Percentiles rank a stretch among this genome's conserved stretches.
Conservation (phyloP, 1,284 basidiomycete genomes). For the Takashimella tepidaria region DNA sequence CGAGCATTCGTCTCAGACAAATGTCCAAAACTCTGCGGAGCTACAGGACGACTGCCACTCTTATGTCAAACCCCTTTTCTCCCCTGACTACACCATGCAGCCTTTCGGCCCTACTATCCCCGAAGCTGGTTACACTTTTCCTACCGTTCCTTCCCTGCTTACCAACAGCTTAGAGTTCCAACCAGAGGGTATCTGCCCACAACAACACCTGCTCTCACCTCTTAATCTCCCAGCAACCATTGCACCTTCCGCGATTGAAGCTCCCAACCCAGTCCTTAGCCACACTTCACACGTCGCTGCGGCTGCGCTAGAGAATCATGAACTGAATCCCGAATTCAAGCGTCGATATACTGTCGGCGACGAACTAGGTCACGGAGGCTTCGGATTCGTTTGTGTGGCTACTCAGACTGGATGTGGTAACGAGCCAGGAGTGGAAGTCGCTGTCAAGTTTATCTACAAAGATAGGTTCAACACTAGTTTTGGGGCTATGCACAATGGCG, state of each 20-base stretch:
- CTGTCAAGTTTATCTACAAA: slow-evolving; percentile 90
- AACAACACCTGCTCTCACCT: background rate
- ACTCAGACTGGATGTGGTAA: slow-evolving; percentile 17
- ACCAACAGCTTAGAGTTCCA: background rate
- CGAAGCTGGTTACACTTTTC: background rate
- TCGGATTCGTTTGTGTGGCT: slow-evolving; percentile 85
- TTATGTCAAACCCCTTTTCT: too few species aligned
- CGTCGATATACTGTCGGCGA: slow-evolving; percentile 58
- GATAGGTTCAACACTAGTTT: slow-evolving; percentile 64
- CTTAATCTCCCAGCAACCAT: background rate
- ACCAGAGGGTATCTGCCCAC: background rate
- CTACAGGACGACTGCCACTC: too few species aligned
- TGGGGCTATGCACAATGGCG: slow-evolving; percentile 28
- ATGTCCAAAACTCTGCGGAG: background rate
- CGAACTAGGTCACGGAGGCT: slow-evolving; percentile 83
- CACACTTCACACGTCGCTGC: slow-evolving; percentile 15
- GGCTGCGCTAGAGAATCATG: slow-evolving; percentile 48
- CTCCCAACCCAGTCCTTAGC: background rate
- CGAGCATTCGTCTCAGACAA: background rate
- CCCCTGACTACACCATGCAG: background rate
- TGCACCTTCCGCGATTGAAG: background rate
- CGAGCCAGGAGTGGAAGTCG: slow-evolving; percentile 56
- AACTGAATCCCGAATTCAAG: slow-evolving; percentile 63
- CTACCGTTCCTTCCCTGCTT: background rate
- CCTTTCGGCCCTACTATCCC: background rate